These are phyloP conservation scores for Candida piceae DNA, from an alignment of 805 yeast species.

Conservation along the genomic window DNA sequence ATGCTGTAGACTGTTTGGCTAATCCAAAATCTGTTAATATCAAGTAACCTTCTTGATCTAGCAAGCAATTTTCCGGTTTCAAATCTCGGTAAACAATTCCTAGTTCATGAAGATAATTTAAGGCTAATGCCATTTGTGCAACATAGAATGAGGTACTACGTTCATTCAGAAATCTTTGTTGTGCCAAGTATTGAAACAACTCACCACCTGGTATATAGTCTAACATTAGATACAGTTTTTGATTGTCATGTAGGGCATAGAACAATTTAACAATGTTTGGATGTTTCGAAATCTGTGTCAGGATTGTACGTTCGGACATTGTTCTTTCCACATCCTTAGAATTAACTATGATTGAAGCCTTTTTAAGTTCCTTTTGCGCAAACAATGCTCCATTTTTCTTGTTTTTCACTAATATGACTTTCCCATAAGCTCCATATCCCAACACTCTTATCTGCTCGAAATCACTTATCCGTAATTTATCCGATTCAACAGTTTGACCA, in stretches of 20 bases:
- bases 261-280: constrained; percentile 78
- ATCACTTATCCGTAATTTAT: constrained; percentile 37
- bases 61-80: constrained; percentile 83
- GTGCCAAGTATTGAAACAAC: constrained; percentile 56
- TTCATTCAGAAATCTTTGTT: constrained; percentile 42
- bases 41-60: constrained; percentile 70
- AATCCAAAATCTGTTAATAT: constrained; percentile 84
- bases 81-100: constrained; percentile 85
- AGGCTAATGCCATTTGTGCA: constrained; percentile 76
- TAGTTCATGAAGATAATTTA: constrained; percentile 63
- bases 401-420: constrained; percentile 70
- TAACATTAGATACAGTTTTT: constrained; percentile 64
- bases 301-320: constrained; percentile 66
- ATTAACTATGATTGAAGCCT: constrained; percentile 63
- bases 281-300: constrained; percentile 59
- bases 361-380: constrained; percentile 81
- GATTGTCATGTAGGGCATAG: constrained; percentile 76
- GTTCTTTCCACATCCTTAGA: constrained; percentile 61
- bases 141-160: constrained; percentile 65
- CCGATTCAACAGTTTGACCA: neutral
- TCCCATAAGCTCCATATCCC: constrained; percentile 87
- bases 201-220: constrained; percentile 94
- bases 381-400: constrained; percentile 52
- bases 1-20: constrained; percentile 39
- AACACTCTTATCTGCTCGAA: constrained; percentile 67